Conservation (phyloP, 2,329 filamentous ascomycete species). For the Colletotrichum sublineola region DNA sequence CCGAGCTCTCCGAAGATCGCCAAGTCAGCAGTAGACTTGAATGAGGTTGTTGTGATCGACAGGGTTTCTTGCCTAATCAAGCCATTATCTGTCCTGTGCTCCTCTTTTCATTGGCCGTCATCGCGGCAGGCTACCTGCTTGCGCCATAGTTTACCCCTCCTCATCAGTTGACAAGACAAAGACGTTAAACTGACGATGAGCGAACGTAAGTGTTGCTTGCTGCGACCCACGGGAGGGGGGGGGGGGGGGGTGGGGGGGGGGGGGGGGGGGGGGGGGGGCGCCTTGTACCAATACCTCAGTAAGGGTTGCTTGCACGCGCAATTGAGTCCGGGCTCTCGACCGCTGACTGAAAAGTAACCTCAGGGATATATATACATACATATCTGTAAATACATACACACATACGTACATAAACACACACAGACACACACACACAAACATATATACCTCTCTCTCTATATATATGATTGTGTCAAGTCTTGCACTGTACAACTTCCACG, state of each 20-base stretch:
- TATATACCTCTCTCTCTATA: too few species aligned
- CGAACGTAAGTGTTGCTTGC: too few species aligned
- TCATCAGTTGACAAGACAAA: background rate
- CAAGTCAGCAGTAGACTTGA: background rate
- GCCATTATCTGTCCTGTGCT: background rate
- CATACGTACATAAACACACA: too few species aligned
- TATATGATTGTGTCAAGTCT: too few species aligned
- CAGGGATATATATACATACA: too few species aligned
- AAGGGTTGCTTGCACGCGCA: too few species aligned
- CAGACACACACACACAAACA: accelerated
- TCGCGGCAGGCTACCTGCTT: background rate
- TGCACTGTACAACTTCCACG: background rate
- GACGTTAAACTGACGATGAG: background rate
- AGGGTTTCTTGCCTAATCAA: background rate
- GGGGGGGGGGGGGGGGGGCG: too few species aligned
- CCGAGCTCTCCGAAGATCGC: too few species aligned
- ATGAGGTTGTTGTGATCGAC: background rate
- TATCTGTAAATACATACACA: too few species aligned
- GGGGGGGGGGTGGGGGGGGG: too few species aligned
- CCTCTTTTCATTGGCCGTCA: background rate
- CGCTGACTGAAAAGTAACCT: background rate
- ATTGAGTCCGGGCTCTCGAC: background rate
- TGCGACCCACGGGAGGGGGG: too few species aligned
- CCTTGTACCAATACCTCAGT: too few species aligned
- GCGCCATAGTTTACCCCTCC: background rate